Percentiles rank a stretch among this genome's conserved stretches.
Evolutionary conservation across 2,329 filamentous ascomycete species (phyloP).

Genomic region (Fusarium acutatum): DNA sequence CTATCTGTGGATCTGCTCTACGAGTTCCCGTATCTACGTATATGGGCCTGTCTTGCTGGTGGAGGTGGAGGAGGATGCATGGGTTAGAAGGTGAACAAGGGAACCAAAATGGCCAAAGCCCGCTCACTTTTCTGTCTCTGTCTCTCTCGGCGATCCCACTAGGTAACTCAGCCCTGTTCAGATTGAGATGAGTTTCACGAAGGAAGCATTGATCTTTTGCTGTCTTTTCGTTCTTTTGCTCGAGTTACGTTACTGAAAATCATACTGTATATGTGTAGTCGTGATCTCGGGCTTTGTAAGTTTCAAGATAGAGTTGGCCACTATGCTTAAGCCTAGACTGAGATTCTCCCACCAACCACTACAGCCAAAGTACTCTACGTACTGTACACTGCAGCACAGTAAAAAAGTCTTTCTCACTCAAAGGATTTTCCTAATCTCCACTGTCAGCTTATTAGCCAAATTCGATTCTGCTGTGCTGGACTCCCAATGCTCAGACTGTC

Average conservation of each 20-base stretch:
- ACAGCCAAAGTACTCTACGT: not conserved
- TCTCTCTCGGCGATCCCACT: conserved; percentile 2
- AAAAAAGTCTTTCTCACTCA: not conserved
- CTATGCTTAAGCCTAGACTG: conserved; percentile 20
- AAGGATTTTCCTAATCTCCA: conserved; percentile 2
- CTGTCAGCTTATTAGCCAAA: conserved; percentile 23
- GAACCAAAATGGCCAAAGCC: conserved; percentile 6
- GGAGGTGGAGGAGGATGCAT: conserved; percentile 10
- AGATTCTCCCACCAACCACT: not conserved
- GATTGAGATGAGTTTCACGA: not conserved
- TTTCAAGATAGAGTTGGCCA: conserved; percentile 15
- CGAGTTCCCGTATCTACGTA: conserved; percentile 6
- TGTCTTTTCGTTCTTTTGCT: not conserved
- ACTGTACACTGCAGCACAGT: not conserved
- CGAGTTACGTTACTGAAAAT: not conserved
- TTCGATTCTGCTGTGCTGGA: not conserved
- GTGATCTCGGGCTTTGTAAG: not conserved
- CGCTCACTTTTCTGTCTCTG: not conserved
- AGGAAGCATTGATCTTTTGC: not conserved
- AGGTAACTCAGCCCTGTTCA: not conserved
- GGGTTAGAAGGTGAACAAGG: conserved; percentile 27
- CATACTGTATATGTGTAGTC: not conserved
- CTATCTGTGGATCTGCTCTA: not conserved
- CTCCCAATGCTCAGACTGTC: not conserved
- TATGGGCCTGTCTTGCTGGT: conserved; percentile 5